phyloP scores from a whole-genome alignment of 495 filamentous ascomycete genomes.

The Saxophila tyrrhenica region DNA sequence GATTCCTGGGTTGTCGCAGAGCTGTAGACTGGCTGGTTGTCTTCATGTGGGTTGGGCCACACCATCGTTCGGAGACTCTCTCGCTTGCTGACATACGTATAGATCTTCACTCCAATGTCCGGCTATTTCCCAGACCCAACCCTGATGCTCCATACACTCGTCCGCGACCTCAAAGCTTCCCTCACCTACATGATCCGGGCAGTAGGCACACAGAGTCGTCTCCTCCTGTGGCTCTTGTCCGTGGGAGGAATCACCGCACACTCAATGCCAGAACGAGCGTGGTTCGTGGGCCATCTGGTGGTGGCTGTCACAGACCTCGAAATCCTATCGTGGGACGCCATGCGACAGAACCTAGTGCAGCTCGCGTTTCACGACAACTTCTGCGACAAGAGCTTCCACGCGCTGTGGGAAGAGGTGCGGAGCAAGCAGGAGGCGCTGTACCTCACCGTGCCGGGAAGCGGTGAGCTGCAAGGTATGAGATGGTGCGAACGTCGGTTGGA shows the following conservation, averaged over 20 bases:
- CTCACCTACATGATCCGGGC: conserved; percentile 5
- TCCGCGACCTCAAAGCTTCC: conserved; percentile 12
- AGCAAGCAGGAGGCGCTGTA: background rate
- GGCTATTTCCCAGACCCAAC: conserved; percentile 18
- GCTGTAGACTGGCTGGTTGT: conserved; percentile 9
- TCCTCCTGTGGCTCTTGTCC: conserved; percentile 15
- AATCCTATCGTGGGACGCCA: conserved; percentile 5
- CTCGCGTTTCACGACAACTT: conserved; percentile 13
- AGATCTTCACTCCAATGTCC: conserved; percentile 9
- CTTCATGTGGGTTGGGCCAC: conserved; percentile 4
- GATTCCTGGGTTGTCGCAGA: conserved; percentile 6
- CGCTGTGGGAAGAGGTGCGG: conserved; percentile 6
- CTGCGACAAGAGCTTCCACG: conserved; percentile 3
- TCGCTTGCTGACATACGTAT: background rate
- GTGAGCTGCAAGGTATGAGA: background rate
- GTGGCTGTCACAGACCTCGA: conserved; percentile 10
- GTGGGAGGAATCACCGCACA: conserved; percentile 16
- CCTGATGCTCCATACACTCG: conserved; percentile 12
- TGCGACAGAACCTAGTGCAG: conserved; percentile 7
- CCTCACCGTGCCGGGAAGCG: background rate
- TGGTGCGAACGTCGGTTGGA: background rate
- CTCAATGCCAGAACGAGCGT: conserved; percentile 13
- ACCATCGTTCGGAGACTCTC: conserved; percentile 1
- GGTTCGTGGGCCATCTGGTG: conserved; percentile 16
- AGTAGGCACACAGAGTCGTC: conserved; percentile 3